Evolutionary conservation across 208 protist species (phyloP).

Genomic region (Borovskyia barvae): DNA sequence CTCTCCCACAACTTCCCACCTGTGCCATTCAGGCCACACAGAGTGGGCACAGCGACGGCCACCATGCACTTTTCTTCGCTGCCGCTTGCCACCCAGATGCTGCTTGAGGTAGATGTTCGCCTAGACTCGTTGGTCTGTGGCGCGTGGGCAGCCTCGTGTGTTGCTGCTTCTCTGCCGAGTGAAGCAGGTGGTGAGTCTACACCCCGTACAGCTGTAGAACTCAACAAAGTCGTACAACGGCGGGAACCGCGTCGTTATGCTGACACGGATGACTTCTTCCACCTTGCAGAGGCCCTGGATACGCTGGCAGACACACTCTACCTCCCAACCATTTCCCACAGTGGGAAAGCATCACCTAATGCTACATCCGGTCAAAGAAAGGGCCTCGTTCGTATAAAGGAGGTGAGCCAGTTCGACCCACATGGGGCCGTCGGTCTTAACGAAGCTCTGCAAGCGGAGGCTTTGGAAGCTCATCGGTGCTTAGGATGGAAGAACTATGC

Average conservation of each 20-base stretch:
- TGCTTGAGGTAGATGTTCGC: constrained; percentile 2
- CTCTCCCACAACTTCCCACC: too few species aligned
- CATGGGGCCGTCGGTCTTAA: constrained; percentile 11
- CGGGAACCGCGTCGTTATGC: constrained; percentile 4
- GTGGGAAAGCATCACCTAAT: too few species aligned
- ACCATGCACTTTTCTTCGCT: constrained; percentile 8
- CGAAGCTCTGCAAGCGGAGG: neutral
- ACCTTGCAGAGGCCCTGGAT: constrained; percentile 47
- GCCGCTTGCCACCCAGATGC: constrained; percentile 14
- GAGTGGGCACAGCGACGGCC: too few species aligned
- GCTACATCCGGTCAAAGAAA: too few species aligned
- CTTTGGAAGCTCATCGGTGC: constrained; percentile 3
- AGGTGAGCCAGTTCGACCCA: constrained; percentile 12
- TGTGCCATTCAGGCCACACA: neutral
- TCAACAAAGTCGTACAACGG: neutral
- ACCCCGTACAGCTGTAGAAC: neutral
- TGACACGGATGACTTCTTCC: constrained; percentile 55
- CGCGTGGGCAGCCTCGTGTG: constrained; percentile 5
- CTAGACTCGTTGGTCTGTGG: neutral
- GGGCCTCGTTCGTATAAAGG: too few species aligned
- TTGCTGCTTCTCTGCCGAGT: neutral
- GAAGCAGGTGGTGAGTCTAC: neutral
- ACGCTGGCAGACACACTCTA: constrained; percentile 26
- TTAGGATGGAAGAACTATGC: constrained; percentile 21
- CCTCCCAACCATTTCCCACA: too few species aligned